Percentiles rank a stretch among this genome's conserved stretches.
phyloP scores from a whole-genome alignment of 257 asterid species.

The Verbena officinalis region DNA sequence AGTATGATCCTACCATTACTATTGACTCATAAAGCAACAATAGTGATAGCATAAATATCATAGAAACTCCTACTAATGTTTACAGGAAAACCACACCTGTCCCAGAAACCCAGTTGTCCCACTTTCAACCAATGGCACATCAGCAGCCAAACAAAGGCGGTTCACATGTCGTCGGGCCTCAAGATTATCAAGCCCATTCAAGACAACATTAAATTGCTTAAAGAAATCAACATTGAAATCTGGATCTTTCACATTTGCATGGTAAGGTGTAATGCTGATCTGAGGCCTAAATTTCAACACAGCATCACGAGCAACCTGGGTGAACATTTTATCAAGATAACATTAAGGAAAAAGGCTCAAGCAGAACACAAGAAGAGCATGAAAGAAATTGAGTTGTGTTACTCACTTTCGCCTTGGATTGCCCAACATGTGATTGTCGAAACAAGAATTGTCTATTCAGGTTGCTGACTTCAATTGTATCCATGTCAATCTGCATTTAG shows the following conservation, averaged over 20 bases:
- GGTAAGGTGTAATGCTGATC: constrained; percentile 84
- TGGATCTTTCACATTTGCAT: constrained; percentile 89
- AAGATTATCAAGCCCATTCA: constrained; percentile 97
- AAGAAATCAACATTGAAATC: constrained; percentile 92
- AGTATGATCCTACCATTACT: constrained; percentile 1
- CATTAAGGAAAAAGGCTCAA: constrained; percentile 22
- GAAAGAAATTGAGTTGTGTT: constrained; percentile 1
- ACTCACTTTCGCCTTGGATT: constrained; percentile 95
- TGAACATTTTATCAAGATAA: constrained; percentile 28
- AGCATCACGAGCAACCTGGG: constrained; percentile 98
- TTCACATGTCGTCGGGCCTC: constrained; percentile 99
- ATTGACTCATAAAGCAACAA: constrained; percentile 1
- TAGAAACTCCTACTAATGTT: constrained; percentile 14
- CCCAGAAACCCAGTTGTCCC: constrained; percentile 99
- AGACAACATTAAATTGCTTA: constrained; percentile 82
- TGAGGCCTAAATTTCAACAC: constrained; percentile 88
- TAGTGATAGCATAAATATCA: constrained; percentile 4
- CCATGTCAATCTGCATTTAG: constrained; percentile 91
- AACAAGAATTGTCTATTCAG: constrained; percentile 92
- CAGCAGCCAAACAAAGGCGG: constrained; percentile 98
- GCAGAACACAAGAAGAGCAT: constrained; percentile 10
- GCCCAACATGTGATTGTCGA: constrained; percentile 95
- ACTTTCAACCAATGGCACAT: constrained; percentile 91
- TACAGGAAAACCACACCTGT: constrained; percentile 63
- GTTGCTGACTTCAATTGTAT: constrained; percentile 98